Base-by-base conservation (phyloP, 345 rosid genomes). In the Nephelium lappaceum region DNA sequence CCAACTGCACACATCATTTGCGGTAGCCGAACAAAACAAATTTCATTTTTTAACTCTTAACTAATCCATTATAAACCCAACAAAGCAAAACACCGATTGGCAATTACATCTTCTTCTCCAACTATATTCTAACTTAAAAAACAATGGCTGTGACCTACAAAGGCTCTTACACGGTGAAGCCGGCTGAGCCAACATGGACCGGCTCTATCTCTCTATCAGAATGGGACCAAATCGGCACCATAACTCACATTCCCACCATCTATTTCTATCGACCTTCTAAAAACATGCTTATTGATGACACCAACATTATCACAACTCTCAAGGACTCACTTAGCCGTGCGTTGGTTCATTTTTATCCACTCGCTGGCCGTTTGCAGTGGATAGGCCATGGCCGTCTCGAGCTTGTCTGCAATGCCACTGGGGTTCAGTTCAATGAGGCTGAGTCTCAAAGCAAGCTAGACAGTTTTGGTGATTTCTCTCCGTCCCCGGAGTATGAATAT, bases 311-410 rank as follows among this genome's bases (percentile, higher is more conserved):
- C 39, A 77, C 66, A 72, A 78, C 77, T 67, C 83, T 91, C 1
- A 86, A 61, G 60, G 57, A 51, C n/a, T 91, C 91, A 0, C 79
- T 91, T 43, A 80, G 86, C 72, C 78, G 75, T 31, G 81, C 80
- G 1, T 71, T 89, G 65, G 83, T 88, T 43, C 80, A 79, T 31
- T 91, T 91, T 12, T 91, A 91, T 74, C 95, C 88, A 3, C 82
- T 91, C 1, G 93, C 93, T 0, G 93, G 93, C n/a, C 90, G 91
- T 49, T 79, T 91, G 3, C 64, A 77, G n/a, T 88, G 89, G 90
- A 83, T 83, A 11, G 84, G 87, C 4, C 64, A 78, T 0, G 83
- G 89, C 9, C 89, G 92, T 11, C 86, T 91, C 3, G 89, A 71
- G 67, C 84, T 89, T 2, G 87, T 84, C 3, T 91, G 92, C 78